Conservation (phyloP, 768 basidiomycete genomes). For the Lactarius hatsudake region DNA sequence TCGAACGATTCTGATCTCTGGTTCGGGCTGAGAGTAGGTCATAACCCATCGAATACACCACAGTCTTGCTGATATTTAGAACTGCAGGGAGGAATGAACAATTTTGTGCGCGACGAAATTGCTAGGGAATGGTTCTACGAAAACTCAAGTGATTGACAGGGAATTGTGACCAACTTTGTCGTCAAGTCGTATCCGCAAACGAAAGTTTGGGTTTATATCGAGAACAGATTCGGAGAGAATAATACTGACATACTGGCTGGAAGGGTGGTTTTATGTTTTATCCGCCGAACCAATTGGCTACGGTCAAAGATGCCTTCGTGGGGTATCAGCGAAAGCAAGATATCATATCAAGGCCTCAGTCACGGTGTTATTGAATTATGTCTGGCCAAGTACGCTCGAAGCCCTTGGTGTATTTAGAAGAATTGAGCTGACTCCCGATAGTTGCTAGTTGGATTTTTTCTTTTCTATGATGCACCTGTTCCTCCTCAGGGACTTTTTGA, state of each 20-base stretch:
- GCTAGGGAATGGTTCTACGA: not conserved
- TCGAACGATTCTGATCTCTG: slow-evolving; percentile 6
- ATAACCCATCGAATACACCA: not conserved
- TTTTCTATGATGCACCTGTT: slow-evolving; percentile 28
- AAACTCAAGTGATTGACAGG: not conserved
- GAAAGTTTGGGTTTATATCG: slow-evolving; percentile 31
- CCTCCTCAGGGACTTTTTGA: slow-evolving; percentile 25
- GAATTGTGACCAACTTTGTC: slow-evolving; percentile 17
- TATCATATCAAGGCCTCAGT: not conserved
- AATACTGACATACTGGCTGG: not conserved
- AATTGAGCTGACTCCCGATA: not conserved
- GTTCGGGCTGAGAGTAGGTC: slow-evolving; percentile 16
- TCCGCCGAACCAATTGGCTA: not conserved
- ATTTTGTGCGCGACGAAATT: not conserved
- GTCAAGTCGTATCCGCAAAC: slow-evolving; percentile 26
- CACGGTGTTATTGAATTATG: not conserved
- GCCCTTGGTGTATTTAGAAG: not conserved
- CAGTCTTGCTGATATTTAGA: not conserved
- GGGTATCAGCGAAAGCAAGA: not conserved
- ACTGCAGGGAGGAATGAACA: not conserved
- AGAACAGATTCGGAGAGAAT: not conserved
- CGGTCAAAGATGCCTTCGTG: not conserved
- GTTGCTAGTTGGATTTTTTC: not conserved
- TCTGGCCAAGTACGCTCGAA: not conserved
- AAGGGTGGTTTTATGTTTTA: not conserved